phyloP scores from a whole-genome alignment of 805 yeast species.

The Sungouiella blattae region DNA sequence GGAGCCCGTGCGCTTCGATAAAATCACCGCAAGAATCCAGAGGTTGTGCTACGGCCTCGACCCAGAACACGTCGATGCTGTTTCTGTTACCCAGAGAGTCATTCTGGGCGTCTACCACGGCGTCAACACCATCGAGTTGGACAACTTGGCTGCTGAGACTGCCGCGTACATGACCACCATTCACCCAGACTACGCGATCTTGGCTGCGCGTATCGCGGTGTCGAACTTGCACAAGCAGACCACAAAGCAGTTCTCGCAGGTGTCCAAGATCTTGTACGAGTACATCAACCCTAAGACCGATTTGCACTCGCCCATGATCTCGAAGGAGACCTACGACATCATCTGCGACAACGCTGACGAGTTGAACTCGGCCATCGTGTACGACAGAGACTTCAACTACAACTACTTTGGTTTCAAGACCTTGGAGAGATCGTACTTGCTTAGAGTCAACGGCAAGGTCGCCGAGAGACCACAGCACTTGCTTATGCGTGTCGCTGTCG shows the following conservation, averaged over 20 bases:
- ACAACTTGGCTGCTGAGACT: slow-evolving; percentile 82
- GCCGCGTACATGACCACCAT: slow-evolving; percentile 97
- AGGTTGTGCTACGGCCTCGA: slow-evolving; percentile 94
- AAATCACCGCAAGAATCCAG: slow-evolving; percentile 88
- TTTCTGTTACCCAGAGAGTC: slow-evolving; percentile 91
- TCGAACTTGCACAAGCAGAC: slow-evolving; percentile 95
- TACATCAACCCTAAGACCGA: slow-evolving; percentile 81
- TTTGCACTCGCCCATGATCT: slow-evolving; percentile 46
- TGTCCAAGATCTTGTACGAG: slow-evolving; percentile 65
- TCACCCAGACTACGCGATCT: slow-evolving; percentile 95
- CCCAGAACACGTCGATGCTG: slow-evolving; percentile 88
- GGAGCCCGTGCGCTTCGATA: slow-evolving; percentile 93
- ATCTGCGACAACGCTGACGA: slow-evolving; percentile 38
- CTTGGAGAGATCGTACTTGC: slow-evolving; percentile 54
- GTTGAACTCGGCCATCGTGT: slow-evolving; percentile 44
- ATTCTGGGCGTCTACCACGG: slow-evolving; percentile 97
- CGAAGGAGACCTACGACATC: slow-evolving; percentile 38
- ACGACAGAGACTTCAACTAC: slow-evolving; percentile 50
- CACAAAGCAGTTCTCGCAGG: slow-evolving; percentile 78
- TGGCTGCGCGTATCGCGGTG: slow-evolving; percentile 94
- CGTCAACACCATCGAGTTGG: slow-evolving; percentile 82
- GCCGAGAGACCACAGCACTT: slow-evolving; percentile 63
- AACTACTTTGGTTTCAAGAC: slow-evolving; percentile 63
- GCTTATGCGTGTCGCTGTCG: slow-evolving; percentile 60
- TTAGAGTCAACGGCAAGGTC: slow-evolving; percentile 52